Conservation (phyloP, 805 yeast genomes). For the Jamesozyma gamospora region DNA sequence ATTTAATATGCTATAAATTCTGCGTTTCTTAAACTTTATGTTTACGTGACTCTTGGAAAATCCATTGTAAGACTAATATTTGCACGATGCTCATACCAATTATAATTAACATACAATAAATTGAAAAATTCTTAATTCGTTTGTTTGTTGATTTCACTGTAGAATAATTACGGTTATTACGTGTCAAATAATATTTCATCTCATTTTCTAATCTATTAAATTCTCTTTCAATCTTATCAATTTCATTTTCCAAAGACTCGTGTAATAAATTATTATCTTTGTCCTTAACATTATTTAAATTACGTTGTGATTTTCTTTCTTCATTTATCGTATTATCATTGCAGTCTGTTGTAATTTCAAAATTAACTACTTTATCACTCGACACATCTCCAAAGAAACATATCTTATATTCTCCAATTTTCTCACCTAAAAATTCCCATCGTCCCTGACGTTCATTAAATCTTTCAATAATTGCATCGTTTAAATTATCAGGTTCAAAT, state of each 20-base stretch:
- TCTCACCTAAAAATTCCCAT: constrained; percentile 55
- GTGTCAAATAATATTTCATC: constrained; percentile 75
- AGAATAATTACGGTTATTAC: constrained; percentile 83
- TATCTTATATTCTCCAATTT: constrained; percentile 73
- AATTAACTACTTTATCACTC: constrained; percentile 72
- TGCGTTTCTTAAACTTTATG: constrained; percentile 48
- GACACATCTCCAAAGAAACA: constrained; percentile 79
- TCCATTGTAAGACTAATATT: constrained; percentile 55
- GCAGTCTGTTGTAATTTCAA: constrained; percentile 45
- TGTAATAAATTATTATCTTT: constrained; percentile 15
- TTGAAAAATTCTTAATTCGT: constrained; percentile 56
- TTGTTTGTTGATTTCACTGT: constrained; percentile 58
- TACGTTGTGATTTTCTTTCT: constrained; percentile 29
- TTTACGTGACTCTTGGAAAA: constrained; percentile 62
- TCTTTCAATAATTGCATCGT: constrained; percentile 36
- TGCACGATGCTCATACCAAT: constrained; percentile 63
- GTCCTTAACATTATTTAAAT: constrained; percentile 7
- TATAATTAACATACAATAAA: constrained; percentile 54
- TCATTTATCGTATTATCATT: constrained; percentile 38
- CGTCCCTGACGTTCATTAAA: constrained; percentile 71
- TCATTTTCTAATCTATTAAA: constrained; percentile 46
- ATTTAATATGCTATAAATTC: no score
- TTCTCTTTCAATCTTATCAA: constrained; percentile 49
- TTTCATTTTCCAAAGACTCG: constrained; percentile 30
- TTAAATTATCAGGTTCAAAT: constrained; percentile 19